Conservation (phyloP, 2,329 filamentous ascomycete species). For the Blastomyces silverae region DNA sequence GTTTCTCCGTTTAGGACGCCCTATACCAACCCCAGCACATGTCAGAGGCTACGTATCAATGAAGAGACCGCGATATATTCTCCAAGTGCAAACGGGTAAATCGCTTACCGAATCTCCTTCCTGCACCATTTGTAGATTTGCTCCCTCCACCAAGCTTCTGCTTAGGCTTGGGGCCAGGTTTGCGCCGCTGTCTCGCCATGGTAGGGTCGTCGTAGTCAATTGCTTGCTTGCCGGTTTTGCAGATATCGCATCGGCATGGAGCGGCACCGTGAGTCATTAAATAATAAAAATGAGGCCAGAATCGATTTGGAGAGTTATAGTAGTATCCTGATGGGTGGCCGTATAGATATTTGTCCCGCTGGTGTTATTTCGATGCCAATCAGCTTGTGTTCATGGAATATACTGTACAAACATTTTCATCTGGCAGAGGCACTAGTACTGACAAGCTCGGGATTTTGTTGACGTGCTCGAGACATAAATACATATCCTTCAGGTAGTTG, state of each 20-base stretch:
- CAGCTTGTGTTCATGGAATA: slow-evolving; percentile 9
- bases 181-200: slow-evolving; percentile 1
- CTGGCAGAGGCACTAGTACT: slow-evolving; percentile 20
- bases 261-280: slow-evolving; percentile 46
- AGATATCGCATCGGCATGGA: slow-evolving; percentile 48
- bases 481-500: slow-evolving; percentile 50
- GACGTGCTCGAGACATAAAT: slow-evolving; percentile 46
- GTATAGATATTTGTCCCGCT: slow-evolving; percentile 51
- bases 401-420: background rate
- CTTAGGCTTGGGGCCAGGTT: slow-evolving; percentile 2
- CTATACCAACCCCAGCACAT: background rate
- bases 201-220: slow-evolving; percentile 13
- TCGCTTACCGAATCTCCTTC: background rate
- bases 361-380: slow-evolving; percentile 13
- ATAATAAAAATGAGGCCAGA: slow-evolving; percentile 52
- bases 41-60: slow-evolving; percentile 1
- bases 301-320: slow-evolving; percentile 50
- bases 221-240: slow-evolving; percentile 26
- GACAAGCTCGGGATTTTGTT: slow-evolving; percentile 31
- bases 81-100: no score
- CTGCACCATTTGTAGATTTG: background rate
- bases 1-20: slow-evolving; percentile 16
- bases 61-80: background rate
- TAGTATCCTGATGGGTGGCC: slow-evolving; percentile 48
- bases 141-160: background rate